Base-by-base conservation (phyloP, 1,284 basidiomycete species). In the Leccinum solheimii region DNA sequence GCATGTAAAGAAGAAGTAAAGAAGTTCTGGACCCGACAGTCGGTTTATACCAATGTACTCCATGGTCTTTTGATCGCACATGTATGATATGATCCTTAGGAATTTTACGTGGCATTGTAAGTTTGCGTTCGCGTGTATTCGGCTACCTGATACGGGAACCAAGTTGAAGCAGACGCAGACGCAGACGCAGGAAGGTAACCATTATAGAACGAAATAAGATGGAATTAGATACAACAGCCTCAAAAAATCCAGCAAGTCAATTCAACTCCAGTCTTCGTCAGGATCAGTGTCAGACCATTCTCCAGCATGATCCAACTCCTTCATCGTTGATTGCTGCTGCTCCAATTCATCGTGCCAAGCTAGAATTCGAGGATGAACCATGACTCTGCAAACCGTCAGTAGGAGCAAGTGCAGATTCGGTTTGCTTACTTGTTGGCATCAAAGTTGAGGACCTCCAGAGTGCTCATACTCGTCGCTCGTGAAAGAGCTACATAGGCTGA, bases 401-500 rank as follows among this genome's bases (percentile, higher is more conserved):
- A 53, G 7, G 56, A 51, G 14, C 26, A 51, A 45, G n/a, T 30
- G 10, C 34, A 36, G 10, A 51, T 27, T 54, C 11, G 2, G 38
- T 49, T 54, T 10, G 64, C 82, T 67, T 67, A 92, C 94, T 91
- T 95, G 48, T 77, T 77, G 0, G 86, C 76, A 67, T 87, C 80
- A 76, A 98, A 98, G 61, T 90, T 87, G 7, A 90, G 76, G 9
- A 98, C 91, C 74, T 98, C 91, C 32, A 98, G 79, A 0, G 90
- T 86, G 34, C 91, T 86, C 69, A 97, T 81, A 14, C 83, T 88
- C 0, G 94, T 97, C 5, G 96, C 96, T 52, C 96, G 89, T 9
- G 94, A 96, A 16, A 98, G 83, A 0, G 96, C 96, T 49, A 97
- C 95, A 73, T 98, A 98, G 3, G 93, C 94, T 86, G 81, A 78